phyloP scores from a whole-genome alignment of 2,329 filamentous ascomycete genomes.

The Aspergillus sp. region DNA sequence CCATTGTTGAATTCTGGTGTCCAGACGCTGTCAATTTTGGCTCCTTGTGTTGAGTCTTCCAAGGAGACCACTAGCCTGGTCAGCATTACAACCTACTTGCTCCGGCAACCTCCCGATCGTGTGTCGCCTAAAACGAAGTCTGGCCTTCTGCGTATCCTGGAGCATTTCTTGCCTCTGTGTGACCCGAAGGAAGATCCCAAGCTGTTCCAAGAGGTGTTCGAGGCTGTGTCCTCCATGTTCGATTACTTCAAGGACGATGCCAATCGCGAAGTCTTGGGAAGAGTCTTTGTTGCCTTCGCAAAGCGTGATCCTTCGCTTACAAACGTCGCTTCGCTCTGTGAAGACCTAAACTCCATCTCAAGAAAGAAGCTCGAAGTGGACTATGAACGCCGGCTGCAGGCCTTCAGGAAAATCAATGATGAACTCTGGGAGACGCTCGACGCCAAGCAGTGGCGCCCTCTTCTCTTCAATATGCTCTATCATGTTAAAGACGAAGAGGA shows the following conservation, averaged over 20 bases:
- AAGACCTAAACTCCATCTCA: conserved; percentile 77
- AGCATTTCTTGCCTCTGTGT: conserved; percentile 73
- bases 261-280: conserved; percentile 71
- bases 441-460: conserved; percentile 76
- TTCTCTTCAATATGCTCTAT: conserved; percentile 86
- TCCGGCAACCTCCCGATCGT: conserved; percentile 78
- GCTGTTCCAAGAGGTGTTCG: conserved; percentile 66
- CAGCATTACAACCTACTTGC: conserved; percentile 74
- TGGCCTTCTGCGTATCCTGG: conserved; percentile 73
- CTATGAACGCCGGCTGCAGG: conserved; percentile 76
- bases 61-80: conserved; percentile 70
- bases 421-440: conserved; percentile 60
- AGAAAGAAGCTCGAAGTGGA: conserved; percentile 74
- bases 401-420: conserved; percentile 71
- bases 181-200: conserved; percentile 55
- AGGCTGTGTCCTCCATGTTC: conserved; percentile 76
- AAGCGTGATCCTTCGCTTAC: conserved; percentile 59
- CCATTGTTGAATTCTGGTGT: conserved; percentile 78
- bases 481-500: conserved; percentile 85
- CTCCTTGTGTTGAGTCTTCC: conserved; percentile 65
- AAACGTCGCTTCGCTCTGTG: conserved; percentile 68
- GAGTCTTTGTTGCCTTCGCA: conserved; percentile 71
- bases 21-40: conserved; percentile 72
- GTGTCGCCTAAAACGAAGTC: conserved; percentile 83
- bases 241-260: conserved; percentile 82